Conservation (phyloP, 1,284 basidiomycete species). For the Cutaneotrichosporon sp. region DNA sequence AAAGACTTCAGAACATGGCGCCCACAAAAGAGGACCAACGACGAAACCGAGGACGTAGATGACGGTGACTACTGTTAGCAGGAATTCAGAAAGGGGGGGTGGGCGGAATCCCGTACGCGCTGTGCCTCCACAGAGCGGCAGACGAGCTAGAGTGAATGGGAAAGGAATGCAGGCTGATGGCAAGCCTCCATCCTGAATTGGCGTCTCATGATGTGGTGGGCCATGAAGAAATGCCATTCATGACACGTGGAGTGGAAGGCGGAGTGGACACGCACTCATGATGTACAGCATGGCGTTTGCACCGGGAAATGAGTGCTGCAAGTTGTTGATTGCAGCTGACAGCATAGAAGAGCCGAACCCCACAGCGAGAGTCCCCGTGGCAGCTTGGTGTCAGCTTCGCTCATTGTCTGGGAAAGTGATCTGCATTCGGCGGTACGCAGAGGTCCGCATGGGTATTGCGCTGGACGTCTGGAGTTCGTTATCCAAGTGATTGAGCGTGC, state of each 20-base stretch:
- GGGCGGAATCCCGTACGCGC: too few relatives aligned
- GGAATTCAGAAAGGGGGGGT: neutral
- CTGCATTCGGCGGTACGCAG: too few relatives aligned
- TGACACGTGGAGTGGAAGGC: too few relatives aligned
- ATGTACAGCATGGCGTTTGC: constrained; percentile 24
- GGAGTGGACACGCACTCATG: constrained; percentile 9
- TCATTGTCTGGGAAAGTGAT: too few relatives aligned
- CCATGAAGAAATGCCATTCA: too few relatives aligned
- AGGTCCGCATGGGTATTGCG: too few relatives aligned
- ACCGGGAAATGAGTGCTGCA: constrained; percentile 23
- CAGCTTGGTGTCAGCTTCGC: constrained; percentile 8
- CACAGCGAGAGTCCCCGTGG: constrained; percentile 22
- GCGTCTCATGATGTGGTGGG: neutral
- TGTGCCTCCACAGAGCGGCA: too few relatives aligned
- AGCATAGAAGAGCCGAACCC: constrained; percentile 28
- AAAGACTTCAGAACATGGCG: constrained; percentile 33
- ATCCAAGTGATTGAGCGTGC: too few relatives aligned
- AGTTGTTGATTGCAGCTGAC: constrained; percentile 23
- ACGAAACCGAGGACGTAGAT: constrained; percentile 21
- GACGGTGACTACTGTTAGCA: constrained; percentile 10
- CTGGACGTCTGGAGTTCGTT: too few relatives aligned
- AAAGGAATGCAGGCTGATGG: too few relatives aligned
- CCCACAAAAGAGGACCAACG: constrained; percentile 27
- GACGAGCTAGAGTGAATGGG: too few relatives aligned
- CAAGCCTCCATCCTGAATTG: neutral